Percentiles rank a stretch among this genome's conserved stretches.
These are phyloP conservation scores for Nicotiana rustica DNA, from an alignment of 305 asterid genomes.

Conservation along the genomic window DNA sequence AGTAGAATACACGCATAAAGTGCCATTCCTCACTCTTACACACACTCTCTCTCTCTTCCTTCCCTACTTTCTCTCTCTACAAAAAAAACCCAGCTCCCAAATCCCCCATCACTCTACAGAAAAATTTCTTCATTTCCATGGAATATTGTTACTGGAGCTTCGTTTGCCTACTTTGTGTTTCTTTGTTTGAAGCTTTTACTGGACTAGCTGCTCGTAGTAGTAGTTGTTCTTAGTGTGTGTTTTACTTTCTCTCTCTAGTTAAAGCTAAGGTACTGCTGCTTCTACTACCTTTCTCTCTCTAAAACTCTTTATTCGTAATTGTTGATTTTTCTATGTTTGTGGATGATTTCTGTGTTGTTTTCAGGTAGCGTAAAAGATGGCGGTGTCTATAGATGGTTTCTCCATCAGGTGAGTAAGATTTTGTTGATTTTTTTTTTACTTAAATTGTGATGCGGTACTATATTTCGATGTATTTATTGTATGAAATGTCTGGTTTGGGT, in stretches of 20 bases:
- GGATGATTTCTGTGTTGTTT: slow-evolving; percentile 2
- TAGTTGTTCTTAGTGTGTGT: slow-evolving; percentile 2
- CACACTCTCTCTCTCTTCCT: slow-evolving; percentile 25
- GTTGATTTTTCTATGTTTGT: neutral
- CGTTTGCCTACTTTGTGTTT: neutral
- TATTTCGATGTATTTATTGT: neutral
- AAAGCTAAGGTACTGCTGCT: slow-evolving; percentile 23
- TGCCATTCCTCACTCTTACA: slow-evolving; percentile 27
- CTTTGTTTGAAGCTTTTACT: neutral
- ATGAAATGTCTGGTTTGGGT: slow-evolving; percentile 1
- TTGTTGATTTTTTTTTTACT: slow-evolving; percentile 29
- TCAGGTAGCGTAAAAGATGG: slow-evolving; percentile 41
- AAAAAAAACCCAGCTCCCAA: slow-evolving; percentile 26
- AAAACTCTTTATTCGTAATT: neutral
- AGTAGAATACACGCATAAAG: slow-evolving; percentile 42
- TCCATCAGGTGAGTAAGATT: slow-evolving; percentile 67
- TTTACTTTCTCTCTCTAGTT: slow-evolving; percentile 37
- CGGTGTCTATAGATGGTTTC: slow-evolving; percentile 55
- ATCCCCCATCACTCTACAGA: slow-evolving; percentile 4
- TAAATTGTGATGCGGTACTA: neutral
- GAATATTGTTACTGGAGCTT: neutral
- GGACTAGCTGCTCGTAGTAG: neutral
- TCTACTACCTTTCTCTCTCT: slow-evolving; percentile 31
- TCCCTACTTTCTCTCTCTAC: slow-evolving; percentile 31
- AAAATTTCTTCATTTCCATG: slow-evolving; percentile 10